A percentile compares a stretch with the other conserved stretches of the same genome.
These are phyloP conservation scores for Teunomyces cretensis DNA, from an alignment of 805 yeast genomes.

Conservation along the genomic window DNA sequence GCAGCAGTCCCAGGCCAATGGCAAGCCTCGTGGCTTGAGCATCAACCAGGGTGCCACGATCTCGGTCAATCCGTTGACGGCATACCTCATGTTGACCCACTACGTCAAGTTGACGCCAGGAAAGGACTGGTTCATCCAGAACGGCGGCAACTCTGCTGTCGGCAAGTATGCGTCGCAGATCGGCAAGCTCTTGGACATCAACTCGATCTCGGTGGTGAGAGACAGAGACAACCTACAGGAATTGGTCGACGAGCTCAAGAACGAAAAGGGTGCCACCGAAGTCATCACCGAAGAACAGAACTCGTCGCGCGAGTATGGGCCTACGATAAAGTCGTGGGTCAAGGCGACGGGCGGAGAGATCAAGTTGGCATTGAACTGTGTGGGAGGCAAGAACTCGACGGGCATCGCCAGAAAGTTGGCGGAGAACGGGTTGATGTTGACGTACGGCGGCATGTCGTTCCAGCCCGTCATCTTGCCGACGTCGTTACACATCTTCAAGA, in stretches of 20 bases:
- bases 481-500: constrained; percentile 84
- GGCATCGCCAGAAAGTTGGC: constrained; percentile 81
- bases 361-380: constrained; percentile 83
- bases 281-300: constrained; percentile 90
- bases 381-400: constrained; percentile 86
- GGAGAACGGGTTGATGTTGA: constrained; percentile 71
- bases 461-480: constrained; percentile 94
- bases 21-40: constrained; percentile 30
- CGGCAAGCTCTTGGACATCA: constrained; percentile 72
- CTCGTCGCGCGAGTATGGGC: constrained; percentile 62
- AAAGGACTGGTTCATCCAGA: constrained; percentile 87
- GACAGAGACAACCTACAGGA: constrained; percentile 78
- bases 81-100: constrained; percentile 80
- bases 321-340: constrained; percentile 55
- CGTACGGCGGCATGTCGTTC: constrained; percentile 97
- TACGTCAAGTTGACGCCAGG: constrained; percentile 61
- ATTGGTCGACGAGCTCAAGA: constrained; percentile 49
- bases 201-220: constrained; percentile 85
- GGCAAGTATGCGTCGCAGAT: constrained; percentile 90
- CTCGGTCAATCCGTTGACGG: constrained; percentile 90
- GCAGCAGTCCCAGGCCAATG: constrained; percentile 42
- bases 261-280: constrained; percentile 72
- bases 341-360: constrained; percentile 51
- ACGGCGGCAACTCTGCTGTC: constrained; percentile 95
- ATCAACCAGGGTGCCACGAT: constrained; percentile 79